Evolutionary conservation across 768 basidiomycete genomes (phyloP), one percentile per base, ranked within the genome.

Genomic region (Tephrocybe sp.): DNA sequence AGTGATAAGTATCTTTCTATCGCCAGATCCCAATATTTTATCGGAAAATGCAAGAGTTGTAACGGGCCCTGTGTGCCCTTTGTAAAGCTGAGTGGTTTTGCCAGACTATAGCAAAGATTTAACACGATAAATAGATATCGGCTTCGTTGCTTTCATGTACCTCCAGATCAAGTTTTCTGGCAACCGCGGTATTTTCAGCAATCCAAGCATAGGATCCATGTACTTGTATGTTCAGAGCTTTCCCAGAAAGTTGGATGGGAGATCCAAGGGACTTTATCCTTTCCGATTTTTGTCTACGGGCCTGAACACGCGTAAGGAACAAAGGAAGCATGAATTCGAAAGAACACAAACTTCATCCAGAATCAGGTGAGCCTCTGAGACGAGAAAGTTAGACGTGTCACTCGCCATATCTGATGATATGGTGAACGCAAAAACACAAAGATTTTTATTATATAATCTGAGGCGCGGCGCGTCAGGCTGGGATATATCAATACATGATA

Each of bases 41-140:
- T 81, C 73, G 56, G 70, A 79, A 60, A 98, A 87, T 5, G 84
- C 83, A 30, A 99, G 70, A 31, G 78, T 83, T 3, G 95, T 95
- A 42, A 95, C 91, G 31, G 96, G 96, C 5, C 89, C 96, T 2
- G 78, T 80, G 64, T 99, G 96, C 0, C 92, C 94, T 60, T 76
- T 83, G 70, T 82, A 94, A 14, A 88, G 65, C 61, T 86, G 83
- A 42, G 83, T 62, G 1, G 85, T 89, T 66, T 85, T 88, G 49
- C 92, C 92, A 20, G 87, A 83, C 95, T 98, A 60, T 34, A 9
- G 23, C n/a, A 19, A 8, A 7, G 22, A 44, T 48, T 55, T 30
- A 47, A 45, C 50, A 34, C 12, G 14, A 5, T 33, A 16, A 5
- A 47, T 16, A 39, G 17, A 17, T 26, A 48, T 54, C 16, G 20